Conservation (phyloP, 2,329 filamentous ascomycete genomes). For the Aaosphaeria pasadenensis region DNA sequence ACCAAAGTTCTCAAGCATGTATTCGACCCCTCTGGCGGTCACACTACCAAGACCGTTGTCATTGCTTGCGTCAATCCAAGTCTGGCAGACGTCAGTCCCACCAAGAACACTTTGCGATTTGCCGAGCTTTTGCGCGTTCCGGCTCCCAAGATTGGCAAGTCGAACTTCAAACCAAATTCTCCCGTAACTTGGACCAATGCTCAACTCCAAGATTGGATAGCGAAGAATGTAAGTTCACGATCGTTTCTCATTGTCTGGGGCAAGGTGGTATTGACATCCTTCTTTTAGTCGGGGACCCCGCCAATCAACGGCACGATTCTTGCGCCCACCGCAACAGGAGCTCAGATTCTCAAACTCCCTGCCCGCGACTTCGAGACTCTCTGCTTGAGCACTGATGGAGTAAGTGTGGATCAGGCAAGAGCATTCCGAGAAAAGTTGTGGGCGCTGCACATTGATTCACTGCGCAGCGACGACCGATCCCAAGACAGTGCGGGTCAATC, state of each 20-base stretch:
- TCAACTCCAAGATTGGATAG: conserved; percentile 41
- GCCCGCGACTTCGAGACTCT: conserved; percentile 41
- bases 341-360: conserved; percentile 42
- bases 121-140: conserved; percentile 47
- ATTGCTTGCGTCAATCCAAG: conserved; percentile 50
- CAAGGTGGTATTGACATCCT: conserved; percentile 3
- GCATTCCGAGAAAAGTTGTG: conserved; percentile 45
- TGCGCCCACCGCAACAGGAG: conserved; percentile 42
- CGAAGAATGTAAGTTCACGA: conserved; percentile 35
- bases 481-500: no score
- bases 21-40: conserved; percentile 44
- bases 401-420: conserved; percentile 39
- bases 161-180: conserved; percentile 22
- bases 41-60: conserved; percentile 44
- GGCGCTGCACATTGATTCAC: conserved; percentile 16
- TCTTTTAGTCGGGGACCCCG: conserved; percentile 39
- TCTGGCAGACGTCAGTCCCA: conserved; percentile 43
- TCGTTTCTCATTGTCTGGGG: neutral
- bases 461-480: no score
- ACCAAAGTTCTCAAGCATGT: conserved; percentile 51
- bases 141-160: conserved; percentile 24
- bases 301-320: conserved; percentile 32
- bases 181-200: conserved; percentile 42
- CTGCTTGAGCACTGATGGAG: conserved; percentile 38
- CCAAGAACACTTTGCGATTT: conserved; percentile 50